Evolutionary conservation across 768 basidiomycete genomes (phyloP), one percentile per base, ranked within the genome.

Genomic region (Cystobasidium onofrii): DNA sequence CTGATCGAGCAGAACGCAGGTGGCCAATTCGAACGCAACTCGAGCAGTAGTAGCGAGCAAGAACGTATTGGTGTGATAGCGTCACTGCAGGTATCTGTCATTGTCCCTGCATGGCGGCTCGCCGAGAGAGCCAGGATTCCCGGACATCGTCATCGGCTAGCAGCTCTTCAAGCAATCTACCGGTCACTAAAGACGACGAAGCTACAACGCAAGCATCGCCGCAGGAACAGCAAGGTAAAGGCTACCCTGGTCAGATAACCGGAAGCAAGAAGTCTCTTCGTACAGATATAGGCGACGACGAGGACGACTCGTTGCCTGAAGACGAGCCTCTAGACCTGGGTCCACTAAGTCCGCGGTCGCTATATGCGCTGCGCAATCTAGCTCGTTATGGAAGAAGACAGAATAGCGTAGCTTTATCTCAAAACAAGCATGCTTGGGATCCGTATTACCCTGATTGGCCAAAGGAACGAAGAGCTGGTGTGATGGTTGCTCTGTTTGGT

Each of bases 401-500:
- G 13, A 29, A 25, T 12, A 13, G 29, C 9, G n/a, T 52, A 4
- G 69, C 52, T 34, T n/a, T 23, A 1, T 20, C 55, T 61, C 31
- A 20, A 20, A 25, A 23, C 20, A 71, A 25, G 34, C 12, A 29
- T 67, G 65, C 41, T 29, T 60, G 57, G 57, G 57, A 60, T 34
- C 15, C 25, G 27, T 60, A 60, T 29, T 64, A 64, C 34, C 69
- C 29, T 23, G 54, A 57, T n/a, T 71, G 69, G 69, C 69, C 69
- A 9, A 34, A 60, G 36, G 33, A 36, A 25, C 69, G 69, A 44
- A 7, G 69, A 41, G 69, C 69, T 23, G 69, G 50, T 2, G 69
- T 71, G 23, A 55, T 71, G 54, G 69, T 71, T 18, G 69, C 69
- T 13, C 34, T 71, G 23, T 71, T 71, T 71, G 69, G 54, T 17